phyloP scores from a whole-genome alignment of 768 basidiomycete species.

The Serendipita sp. region DNA sequence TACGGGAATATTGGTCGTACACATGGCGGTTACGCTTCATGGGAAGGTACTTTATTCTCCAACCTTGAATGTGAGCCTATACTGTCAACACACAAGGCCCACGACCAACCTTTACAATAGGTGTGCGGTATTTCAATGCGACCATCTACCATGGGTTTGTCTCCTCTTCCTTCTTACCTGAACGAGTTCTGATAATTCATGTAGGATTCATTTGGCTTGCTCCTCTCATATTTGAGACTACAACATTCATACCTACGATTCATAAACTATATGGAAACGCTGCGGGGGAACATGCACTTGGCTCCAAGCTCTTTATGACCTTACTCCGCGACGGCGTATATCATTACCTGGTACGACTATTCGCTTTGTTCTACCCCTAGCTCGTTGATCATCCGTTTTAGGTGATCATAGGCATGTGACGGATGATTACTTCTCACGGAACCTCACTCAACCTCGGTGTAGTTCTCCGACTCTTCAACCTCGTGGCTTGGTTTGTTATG shows the following conservation, averaged over 20 bases:
- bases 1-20: background rate
- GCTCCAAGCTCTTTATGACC: background rate
- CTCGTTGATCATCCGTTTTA: background rate
- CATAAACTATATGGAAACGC: background rate
- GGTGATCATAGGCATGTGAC: background rate
- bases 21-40: background rate
- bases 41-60: background rate
- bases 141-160: background rate
- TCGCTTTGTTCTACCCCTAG: too few relatives aligned
- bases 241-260: background rate
- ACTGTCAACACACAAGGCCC: too few relatives aligned
- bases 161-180: background rate
- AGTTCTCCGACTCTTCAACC: background rate
- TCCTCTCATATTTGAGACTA: background rate
- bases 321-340: background rate
- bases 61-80: too few relatives aligned
- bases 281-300: background rate
- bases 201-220: slow-evolving; percentile 1
- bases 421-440: too few relatives aligned
- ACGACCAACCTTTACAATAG: background rate
- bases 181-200: background rate
- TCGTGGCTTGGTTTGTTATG: background rate
- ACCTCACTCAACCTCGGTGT: too few relatives aligned
- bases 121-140: background rate
- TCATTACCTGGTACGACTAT: background rate